Conservation (phyloP, 768 basidiomycete species). For the Trametes maxima region DNA sequence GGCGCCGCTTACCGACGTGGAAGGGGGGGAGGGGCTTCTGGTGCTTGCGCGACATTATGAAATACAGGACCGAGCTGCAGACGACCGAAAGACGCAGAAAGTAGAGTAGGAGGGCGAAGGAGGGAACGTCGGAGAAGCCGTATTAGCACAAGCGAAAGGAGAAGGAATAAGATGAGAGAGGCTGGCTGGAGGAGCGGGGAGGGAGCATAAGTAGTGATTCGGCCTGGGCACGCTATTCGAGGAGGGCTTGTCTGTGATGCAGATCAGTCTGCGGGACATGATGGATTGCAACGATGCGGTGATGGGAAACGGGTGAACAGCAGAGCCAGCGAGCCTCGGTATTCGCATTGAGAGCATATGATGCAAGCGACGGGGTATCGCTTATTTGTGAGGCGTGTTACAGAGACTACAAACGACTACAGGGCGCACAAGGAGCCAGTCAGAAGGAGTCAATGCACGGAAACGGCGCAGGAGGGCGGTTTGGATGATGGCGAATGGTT, state of each 20-base stretch:
- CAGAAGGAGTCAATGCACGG: not conserved
- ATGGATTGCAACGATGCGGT: constrained; percentile 21
- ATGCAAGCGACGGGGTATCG: not conserved
- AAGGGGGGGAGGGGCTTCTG: constrained; percentile 73
- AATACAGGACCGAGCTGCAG: constrained; percentile 22
- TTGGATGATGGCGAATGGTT: not conserved
- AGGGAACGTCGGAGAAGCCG: constrained; percentile 30
- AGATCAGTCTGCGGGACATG: constrained; percentile 23
- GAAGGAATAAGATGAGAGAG: constrained; percentile 10
- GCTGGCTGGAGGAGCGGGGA: not conserved
- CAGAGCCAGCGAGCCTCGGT: not conserved
- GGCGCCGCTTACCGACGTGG: constrained; percentile 55
- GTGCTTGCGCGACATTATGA: constrained; percentile 53
- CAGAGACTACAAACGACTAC: not conserved
- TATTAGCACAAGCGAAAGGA: constrained; percentile 9
- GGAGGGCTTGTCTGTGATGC: constrained; percentile 11
- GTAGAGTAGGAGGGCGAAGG: constrained; percentile 27
- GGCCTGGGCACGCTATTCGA: not conserved
- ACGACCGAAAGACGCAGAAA: constrained; percentile 25
- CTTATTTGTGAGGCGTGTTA: not conserved
- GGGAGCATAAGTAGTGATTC: constrained; percentile 8
- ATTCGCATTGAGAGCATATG: not conserved
- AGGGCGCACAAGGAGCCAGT: not conserved
- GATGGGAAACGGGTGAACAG: constrained; percentile 7
- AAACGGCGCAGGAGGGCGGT: not conserved